Base-by-base conservation (phyloP, 768 basidiomycete genomes). In the Candolleomyces efflorescens region DNA sequence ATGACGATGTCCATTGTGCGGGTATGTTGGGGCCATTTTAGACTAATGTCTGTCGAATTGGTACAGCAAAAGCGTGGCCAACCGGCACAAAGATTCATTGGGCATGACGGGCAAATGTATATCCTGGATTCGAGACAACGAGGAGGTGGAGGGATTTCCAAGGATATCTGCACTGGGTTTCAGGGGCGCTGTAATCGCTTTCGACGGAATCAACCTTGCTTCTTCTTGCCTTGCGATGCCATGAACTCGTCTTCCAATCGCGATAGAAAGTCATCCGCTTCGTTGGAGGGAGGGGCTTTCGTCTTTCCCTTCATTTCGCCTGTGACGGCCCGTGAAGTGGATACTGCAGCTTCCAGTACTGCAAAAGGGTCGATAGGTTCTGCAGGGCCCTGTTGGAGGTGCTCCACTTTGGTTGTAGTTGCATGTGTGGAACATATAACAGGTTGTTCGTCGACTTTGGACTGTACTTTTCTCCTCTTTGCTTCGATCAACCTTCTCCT, bases 251-350 rank as follows among this genome's bases (percentile, higher is more conserved):
- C 72, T 68, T 88, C 86, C 12, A 91, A 73, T 56, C 81, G 77
- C 12, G 87, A 83, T 53, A 91, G 66, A 64, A 91, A 91, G 24
- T 72, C 73, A 58, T 90, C 89, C 1, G 88, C 87, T 20, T 78
- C 78, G 48, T 69, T 65, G 44, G 55, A 46, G 36, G 63, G 23
- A 44, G 55, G 41, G 3, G 46, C 24, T 36, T 64, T 61, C 18
- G 56, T 23, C 20, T 59, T 61, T 3, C 44, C 39, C 45, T 11
- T 47, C 7, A 63, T 22, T 49, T 66, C 68, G 65, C 61, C 52
- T 65, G 43, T 56, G 60, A 67, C 75, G 59, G 56, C 64, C 67
- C 23, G 51, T 23, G 46, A 18, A 17, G 67, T 36, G 11, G 56
- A 51, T 17, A 66, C 56, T 17, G 68, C 64, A 3, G 69, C 67